Evolutionary conservation across 805 yeast species (phyloP).

Genomic region (Soucietia sequanensis): DNA sequence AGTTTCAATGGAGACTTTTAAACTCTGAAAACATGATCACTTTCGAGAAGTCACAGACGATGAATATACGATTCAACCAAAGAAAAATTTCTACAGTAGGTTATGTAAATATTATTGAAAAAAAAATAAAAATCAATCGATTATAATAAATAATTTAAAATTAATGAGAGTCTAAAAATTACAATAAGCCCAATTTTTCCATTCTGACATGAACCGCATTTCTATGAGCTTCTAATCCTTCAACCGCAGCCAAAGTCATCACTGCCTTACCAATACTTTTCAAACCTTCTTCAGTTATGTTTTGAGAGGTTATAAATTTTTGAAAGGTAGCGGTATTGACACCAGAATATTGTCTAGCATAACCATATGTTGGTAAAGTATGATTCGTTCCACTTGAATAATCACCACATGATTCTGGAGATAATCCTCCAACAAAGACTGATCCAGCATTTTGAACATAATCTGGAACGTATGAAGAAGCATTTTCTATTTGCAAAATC

Average conservation of each 20-base stretch:
- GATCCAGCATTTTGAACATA: constrained; percentile 91
- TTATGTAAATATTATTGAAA: too few relatives aligned
- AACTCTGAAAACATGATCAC: too few relatives aligned
- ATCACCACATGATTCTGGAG: constrained; percentile 98
- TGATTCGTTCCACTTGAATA: constrained; percentile 98
- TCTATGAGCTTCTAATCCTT: constrained; percentile 96
- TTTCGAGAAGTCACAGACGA: too few relatives aligned
- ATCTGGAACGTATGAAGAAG: constrained; percentile 64
- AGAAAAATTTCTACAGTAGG: too few relatives aligned
- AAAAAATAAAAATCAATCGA: too few relatives aligned
- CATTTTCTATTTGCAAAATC: constrained; percentile 84
- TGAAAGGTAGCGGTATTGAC: constrained; percentile 95
- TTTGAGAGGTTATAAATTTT: constrained; percentile 92
- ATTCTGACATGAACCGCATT: constrained; percentile 94
- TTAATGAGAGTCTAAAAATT: constrained; percentile 6
- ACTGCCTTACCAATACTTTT: constrained; percentile 92
- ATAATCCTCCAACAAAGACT: constrained; percentile 91
- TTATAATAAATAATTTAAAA: too few relatives aligned
- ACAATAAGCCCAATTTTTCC: constrained; percentile 68
- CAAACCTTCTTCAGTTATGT: constrained; percentile 81
- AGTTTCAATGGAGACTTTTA: too few relatives aligned
- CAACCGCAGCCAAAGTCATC: constrained; percentile 92
- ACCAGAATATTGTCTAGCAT: constrained; percentile 96
- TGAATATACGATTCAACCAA: too few relatives aligned
- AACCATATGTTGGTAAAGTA: constrained; percentile 97